Base-by-base conservation (phyloP, 306 rosid species). In the Morella rubra region DNA sequence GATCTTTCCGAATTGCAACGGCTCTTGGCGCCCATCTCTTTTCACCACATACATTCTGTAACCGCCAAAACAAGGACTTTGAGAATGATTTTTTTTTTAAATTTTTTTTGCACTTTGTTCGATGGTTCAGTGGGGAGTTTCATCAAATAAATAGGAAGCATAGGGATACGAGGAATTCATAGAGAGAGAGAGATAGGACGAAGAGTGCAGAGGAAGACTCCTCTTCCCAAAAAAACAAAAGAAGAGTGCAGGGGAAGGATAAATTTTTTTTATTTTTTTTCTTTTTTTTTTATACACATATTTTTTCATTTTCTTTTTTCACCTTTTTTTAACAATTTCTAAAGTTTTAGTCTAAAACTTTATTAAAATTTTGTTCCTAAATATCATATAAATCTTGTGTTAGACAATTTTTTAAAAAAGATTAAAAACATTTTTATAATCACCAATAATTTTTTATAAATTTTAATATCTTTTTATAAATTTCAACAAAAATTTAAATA, bases 1-100 rank as follows among this genome's bases (percentile, higher is more conserved):
- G 68, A 94, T 94, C 89, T 94, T 94, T 67, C 92, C 98, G 44
- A 94, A 93, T 13, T 89, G 94, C 15, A 93, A 96, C 16, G 96
- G 20, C 55, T 93, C 98, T 72, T 87, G 94, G 32, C 96, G 86
- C 8, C 96, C 96, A 45, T 94, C 97, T 73, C 98, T 71, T 88
- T 94, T 91, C 27, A 92, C 95, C 6, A 92, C 98, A 4, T 89
- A 89, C 98, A 90, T 92, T 8, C 5, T 51, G 60, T 54, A 7
- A 54, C 27, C 3, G 60, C 27, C 8, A 54, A 54, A 54, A n/a
- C 0, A 54, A 22, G 12, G 3, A n/a, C 27, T 54, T 54, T 7
- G 60, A 54, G 27, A 8, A 7, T 54, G 10, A 54, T 5, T 6
- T n/a, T n/a, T n/a, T n/a, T n/a, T n/a, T n/a, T n/a, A n/a, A n/a